Evolutionary conservation across 2,329 filamentous ascomycete species (phyloP).

Genomic region (Neopestalotiopsis rosae): DNA sequence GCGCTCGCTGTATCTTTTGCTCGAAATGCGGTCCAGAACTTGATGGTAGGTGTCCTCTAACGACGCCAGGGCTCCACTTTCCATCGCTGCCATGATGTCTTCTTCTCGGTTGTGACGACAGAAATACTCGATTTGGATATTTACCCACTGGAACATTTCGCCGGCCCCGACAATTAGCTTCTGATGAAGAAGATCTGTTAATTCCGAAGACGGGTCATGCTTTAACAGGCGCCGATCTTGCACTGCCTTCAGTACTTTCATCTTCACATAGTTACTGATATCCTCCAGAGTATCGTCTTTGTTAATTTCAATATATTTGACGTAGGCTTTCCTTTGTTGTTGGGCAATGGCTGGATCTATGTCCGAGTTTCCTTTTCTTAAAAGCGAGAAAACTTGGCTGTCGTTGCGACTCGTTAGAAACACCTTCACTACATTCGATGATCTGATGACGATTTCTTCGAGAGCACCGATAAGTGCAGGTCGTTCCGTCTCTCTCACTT

Average conservation of each 20-base stretch:
- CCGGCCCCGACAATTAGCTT: background rate
- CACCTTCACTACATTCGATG: background rate
- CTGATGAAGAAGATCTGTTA: background rate
- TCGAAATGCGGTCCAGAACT: background rate
- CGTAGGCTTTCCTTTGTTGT: background rate
- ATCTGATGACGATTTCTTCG: background rate
- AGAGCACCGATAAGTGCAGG: background rate
- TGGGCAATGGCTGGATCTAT: background rate
- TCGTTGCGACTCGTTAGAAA: conserved; percentile 5
- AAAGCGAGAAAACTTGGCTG: background rate
- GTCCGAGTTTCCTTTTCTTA: background rate
- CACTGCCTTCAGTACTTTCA: background rate
- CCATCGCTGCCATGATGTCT: background rate
- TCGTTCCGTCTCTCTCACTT: background rate
- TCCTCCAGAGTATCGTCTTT: background rate
- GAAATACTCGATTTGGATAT: background rate
- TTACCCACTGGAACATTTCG: background rate
- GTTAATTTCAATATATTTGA: background rate
- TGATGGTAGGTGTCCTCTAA: background rate
- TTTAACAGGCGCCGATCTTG: background rate
- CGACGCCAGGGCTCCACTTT: background rate
- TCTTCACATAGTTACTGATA: background rate
- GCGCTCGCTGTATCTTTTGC: background rate
- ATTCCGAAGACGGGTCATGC: background rate
- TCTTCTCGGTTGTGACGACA: background rate